Evolutionary conservation across 2,329 filamentous ascomycete species (phyloP).

Genomic region (Cytospora piceae): DNA sequence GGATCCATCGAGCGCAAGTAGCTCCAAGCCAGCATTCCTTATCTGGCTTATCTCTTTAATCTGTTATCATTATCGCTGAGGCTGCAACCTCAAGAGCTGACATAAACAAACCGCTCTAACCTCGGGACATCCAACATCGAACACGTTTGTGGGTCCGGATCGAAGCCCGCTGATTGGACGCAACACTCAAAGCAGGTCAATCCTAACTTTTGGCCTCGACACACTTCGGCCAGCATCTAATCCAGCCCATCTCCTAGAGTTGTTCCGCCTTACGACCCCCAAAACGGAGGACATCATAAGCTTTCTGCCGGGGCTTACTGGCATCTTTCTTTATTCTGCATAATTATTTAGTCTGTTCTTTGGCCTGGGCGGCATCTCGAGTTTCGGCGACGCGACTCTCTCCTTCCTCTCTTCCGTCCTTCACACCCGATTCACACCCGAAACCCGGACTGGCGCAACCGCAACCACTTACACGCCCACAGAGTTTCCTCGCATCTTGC

Average conservation of each 20-base stretch:
- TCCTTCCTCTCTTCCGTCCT: not conserved
- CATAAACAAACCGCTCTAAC: not conserved
- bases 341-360: not conserved
- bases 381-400: not conserved
- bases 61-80: not conserved
- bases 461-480: not conserved
- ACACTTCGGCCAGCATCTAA: not conserved
- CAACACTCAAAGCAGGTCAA: not conserved
- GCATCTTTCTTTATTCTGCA: not conserved
- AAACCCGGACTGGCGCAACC: conserved; percentile 4
- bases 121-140: too few relatives aligned
- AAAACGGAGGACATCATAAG: not conserved
- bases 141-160: not conserved
- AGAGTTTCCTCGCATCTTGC: too few relatives aligned
- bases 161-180: not conserved
- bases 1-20: too few relatives aligned
- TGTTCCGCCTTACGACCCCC: not conserved
- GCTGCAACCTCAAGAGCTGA: not conserved
- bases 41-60: not conserved
- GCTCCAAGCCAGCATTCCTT: too few relatives aligned
- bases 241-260: not conserved
- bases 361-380: not conserved
- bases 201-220: not conserved
- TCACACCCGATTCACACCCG: not conserved
- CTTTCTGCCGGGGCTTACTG: not conserved